These are phyloP conservation scores for Rutstroemia sp. DNA, from an alignment of 2,329 filamentous ascomycete genomes.

Conservation along the genomic window DNA sequence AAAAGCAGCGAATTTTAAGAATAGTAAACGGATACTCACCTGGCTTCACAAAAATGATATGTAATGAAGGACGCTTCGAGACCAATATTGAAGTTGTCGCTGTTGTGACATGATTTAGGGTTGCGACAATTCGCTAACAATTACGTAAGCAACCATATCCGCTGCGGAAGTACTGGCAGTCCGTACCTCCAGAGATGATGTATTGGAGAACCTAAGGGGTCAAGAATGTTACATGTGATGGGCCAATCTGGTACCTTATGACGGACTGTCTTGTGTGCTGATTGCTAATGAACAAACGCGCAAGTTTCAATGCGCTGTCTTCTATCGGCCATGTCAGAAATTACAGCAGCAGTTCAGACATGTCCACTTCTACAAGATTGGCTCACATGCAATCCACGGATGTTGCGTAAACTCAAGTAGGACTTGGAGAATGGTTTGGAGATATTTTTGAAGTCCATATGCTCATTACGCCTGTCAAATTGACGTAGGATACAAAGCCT, in stretches of 20 bases:
- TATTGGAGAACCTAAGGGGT: neutral
- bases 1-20: neutral
- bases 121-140: slow-evolving; percentile 21
- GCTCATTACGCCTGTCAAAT: slow-evolving; percentile 55
- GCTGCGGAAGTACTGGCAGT: neutral
- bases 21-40: slow-evolving; percentile 15
- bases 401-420: slow-evolving; percentile 2
- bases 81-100: slow-evolving; percentile 6
- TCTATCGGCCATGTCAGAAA: neutral
- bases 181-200: no score
- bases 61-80: slow-evolving; percentile 5
- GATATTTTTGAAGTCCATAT: slow-evolving; percentile 51
- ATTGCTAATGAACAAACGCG: no score
- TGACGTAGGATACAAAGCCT: slow-evolving; percentile 59
- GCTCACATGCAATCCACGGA: neutral
- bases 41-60: slow-evolving; percentile 7
- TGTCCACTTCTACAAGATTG: neutral
- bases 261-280: no score
- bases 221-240: no score
- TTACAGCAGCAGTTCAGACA: neutral
- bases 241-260: no score
- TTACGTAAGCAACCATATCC: slow-evolving; percentile 12
- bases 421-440: slow-evolving; percentile 4
- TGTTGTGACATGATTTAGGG: slow-evolving; percentile 13
- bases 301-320: neutral